Base-by-base conservation (phyloP, 495 filamentous ascomycete species). In the Parachaetomium inaequale region DNA sequence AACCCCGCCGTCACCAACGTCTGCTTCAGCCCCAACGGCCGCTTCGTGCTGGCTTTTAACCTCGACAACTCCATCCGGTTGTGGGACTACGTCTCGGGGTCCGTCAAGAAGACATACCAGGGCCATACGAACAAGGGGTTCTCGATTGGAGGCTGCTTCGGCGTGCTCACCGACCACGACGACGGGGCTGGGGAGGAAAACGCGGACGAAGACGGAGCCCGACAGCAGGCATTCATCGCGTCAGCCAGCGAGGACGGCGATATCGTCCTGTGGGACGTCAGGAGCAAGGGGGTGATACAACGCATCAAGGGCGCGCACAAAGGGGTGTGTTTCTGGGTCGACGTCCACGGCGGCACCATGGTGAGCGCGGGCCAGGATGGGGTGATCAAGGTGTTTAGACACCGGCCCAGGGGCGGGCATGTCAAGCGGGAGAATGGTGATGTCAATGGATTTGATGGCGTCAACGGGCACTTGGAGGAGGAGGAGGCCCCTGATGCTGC, bases 41-140 rank as follows among this genome's bases (percentile, higher is more conserved):
- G 89, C 52, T 96, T 88, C 74, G 86, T 98, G 25, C 81, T 97
- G 5, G 94, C 94, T 15, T 96, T 90, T 77, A 94, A 89, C 61
- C 82, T 97, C 73, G 94, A 98, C 75, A 88, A 84, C 52, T 93
- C 89, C 66, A 82, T 98, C 11, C 86, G 94, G 15, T 78, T 98
- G 55, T 98, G 94, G 94, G 88, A 96, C 74, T 98, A 97, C 66
- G 88, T 94, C 3, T 85, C 90, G 28, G 92, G 93, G 3, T 70
- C 76, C 7, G 91, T 91, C 66, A 86, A 96, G 62, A 98, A 98
- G 81, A 98, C 94, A 25, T 98, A 97, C 79, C 91, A 96, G 74
- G 94, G 95, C 8, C 95, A 98, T 72, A 76, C 80, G 55, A 98
- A 97, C 72, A 80, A 83, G 65, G 89, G 88, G 56, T 96, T 87